Evolutionary conservation across 2,329 filamentous ascomycete genomes (phyloP).

Genomic region (Ophiocordyceps camponoti-leonardi): DNA sequence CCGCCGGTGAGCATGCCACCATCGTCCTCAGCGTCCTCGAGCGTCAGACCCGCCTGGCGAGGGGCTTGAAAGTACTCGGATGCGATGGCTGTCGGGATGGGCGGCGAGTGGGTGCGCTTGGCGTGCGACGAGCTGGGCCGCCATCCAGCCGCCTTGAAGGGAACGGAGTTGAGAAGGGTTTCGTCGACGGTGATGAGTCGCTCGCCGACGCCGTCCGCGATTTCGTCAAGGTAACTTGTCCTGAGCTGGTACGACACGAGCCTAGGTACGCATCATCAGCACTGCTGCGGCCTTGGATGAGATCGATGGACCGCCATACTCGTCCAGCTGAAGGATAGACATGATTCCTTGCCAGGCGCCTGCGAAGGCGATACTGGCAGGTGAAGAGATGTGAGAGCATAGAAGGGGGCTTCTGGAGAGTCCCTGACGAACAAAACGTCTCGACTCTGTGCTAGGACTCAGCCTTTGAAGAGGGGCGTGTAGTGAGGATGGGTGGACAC

Average conservation of each 20-base stretch:
- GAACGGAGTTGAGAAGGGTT: conserved; percentile 58
- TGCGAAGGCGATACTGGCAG: background rate
- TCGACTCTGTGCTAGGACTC: background rate
- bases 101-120: conserved; percentile 72
- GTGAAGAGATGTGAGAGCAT: too few relatives aligned
- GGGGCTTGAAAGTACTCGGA: conserved; percentile 71
- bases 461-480: background rate
- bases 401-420: too few relatives aligned
- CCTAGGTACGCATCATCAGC: conserved; percentile 26
- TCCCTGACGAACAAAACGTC: too few relatives aligned
- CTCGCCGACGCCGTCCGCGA: conserved; percentile 72
- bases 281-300: background rate
- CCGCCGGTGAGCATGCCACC: conserved; percentile 55
- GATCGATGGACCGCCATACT: conserved; percentile 10
- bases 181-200: conserved; percentile 70
- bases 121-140: conserved; percentile 54
- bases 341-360: conserved; percentile 7
- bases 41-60: conserved; percentile 41
- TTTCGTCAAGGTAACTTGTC: conserved; percentile 61
- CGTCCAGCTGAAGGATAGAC: conserved; percentile 21
- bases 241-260: conserved; percentile 72
- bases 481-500: background rate
- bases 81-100: conserved; percentile 66
- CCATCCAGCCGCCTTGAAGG: conserved; percentile 75
- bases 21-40: conserved; percentile 57